phyloP scores from a whole-genome alignment of 2,329 filamentous ascomycete species.

The Neonectria magnoliae region DNA sequence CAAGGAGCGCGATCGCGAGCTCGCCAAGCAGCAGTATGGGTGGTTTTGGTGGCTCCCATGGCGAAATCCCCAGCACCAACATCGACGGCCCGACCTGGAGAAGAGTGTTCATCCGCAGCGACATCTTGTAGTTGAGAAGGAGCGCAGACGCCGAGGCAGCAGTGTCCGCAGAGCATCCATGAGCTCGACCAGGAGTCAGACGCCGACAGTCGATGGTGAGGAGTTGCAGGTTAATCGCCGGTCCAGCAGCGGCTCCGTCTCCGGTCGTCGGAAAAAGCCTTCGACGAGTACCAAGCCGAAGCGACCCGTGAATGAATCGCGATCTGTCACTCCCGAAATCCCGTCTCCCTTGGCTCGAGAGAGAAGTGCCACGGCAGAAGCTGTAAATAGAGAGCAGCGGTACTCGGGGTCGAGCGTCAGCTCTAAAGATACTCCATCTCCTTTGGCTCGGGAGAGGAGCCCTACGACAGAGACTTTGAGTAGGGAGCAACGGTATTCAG shows the following conservation, averaged over 20 bases:
- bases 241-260: constrained; percentile 59
- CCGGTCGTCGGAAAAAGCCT: constrained; percentile 63
- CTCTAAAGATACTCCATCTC: constrained; percentile 58
- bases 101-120: constrained; percentile 52
- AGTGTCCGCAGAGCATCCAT: constrained; percentile 64
- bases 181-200: constrained; percentile 61
- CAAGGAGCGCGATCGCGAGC: constrained; percentile 72
- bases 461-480: constrained; percentile 20
- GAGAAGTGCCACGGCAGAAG: constrained; percentile 47
- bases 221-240: constrained; percentile 54
- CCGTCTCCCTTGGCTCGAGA: constrained; percentile 64
- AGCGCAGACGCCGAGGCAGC: constrained; percentile 61
- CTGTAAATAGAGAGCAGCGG: constrained; percentile 5
- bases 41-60: constrained; percentile 91
- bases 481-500: constrained; percentile 16
- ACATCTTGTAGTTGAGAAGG: constrained; percentile 55
- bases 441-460: constrained; percentile 61
- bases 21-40: constrained; percentile 74
- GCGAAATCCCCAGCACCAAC: constrained; percentile 53
- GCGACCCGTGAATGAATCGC: constrained; percentile 57
- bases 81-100: constrained; percentile 49
- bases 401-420: constrained; percentile 16
- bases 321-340: constrained; percentile 65
- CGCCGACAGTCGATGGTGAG: constrained; percentile 59
- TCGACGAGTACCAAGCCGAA: constrained; percentile 55